A percentile compares a stretch with the other conserved stretches of the same genome.
These are phyloP conservation scores for Colletotrichum higginsianum DNA, from an alignment of 2,329 filamentous ascomycete genomes.

Conservation along the genomic window DNA sequence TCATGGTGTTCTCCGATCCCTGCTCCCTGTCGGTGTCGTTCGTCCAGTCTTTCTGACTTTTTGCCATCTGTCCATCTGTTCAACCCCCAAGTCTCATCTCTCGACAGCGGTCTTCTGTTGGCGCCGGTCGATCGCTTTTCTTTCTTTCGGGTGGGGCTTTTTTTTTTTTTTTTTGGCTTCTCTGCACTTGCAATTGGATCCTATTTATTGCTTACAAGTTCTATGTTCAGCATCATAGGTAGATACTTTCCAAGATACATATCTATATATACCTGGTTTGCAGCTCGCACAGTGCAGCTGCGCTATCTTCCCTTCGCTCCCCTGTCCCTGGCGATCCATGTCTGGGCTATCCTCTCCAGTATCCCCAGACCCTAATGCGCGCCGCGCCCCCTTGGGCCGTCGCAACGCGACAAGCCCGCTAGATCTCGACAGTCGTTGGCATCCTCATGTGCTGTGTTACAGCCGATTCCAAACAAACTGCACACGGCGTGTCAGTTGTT, in stretches of 20 bases:
- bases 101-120: background rate
- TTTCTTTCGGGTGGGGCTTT: no score
- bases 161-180: background rate
- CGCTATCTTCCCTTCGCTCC: conserved; percentile 4
- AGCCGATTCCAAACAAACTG: conserved; percentile 27
- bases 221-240: no score
- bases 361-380: background rate
- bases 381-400: conserved; percentile 19
- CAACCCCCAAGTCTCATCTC: background rate
- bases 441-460: conserved; percentile 18
- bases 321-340: conserved; percentile 35
- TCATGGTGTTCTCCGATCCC: background rate
- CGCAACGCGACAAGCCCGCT: conserved; percentile 18
- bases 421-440: conserved; percentile 20
- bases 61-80: background rate
- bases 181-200: conserved; percentile 7
- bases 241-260: no score
- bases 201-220: no score
- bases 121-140: conserved; percentile 7
- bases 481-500: background rate
- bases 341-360: conserved; percentile 20
- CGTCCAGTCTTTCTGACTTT: conserved; percentile 9
- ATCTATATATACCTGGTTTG: background rate
- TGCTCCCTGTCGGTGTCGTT: conserved; percentile 8
- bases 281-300: conserved; percentile 23